Evolutionary conservation across 2,329 filamentous ascomycete genomes (phyloP), one percentile per base, ranked within the genome.

Genomic region (Mycosphaerella sp.): DNA sequence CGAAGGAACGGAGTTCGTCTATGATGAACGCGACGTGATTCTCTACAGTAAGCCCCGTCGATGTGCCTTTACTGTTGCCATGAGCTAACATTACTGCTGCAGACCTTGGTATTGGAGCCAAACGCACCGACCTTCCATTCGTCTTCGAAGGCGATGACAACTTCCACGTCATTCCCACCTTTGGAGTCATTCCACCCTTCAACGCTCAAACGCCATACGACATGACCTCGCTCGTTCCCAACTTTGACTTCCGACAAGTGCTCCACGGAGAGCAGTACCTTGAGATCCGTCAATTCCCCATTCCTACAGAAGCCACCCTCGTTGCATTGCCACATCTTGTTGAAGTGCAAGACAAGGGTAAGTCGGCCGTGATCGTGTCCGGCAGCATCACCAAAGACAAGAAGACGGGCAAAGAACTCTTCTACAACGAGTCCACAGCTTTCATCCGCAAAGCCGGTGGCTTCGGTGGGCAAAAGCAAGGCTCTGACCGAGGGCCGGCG

Each of bases 261-360:
- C 85, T 98, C 18, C 93, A 98, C 75, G 93, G 93, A 67, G 93
- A 98, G 78, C 93, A 98, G 72, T 98, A 90, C 74, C 87, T 98
- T 58, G 93, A 98, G 73, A 80, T 98, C 66, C 83, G 85, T 68
- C 89, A 91, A 71, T 94, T 84, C 75, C 93, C 93, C 36, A 86
- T 97, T 63, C 91, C 91, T 32, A 96, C 90, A 28, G 79, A 84
- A 49, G 89, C 80, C 44, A 84, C 82, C 51, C 84, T 95, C 44
- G 71, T 87, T 62, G 88, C 86, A 51, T 81, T 83, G 66, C 86
- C 83, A 53, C 84, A 84, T 69, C 84, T 98, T 52, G 81, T 98
- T 56, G 93, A 98, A 70, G 91, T 97, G 8, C 81, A 96, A 42
- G 93, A 98, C 77, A 98, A 97, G 80, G 91, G 91, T 64, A 85